A percentile compares a stretch with the other conserved stretches of the same genome.
phyloP scores from a whole-genome alignment of 495 filamentous ascomycete genomes.

The Diplogelasinospora grovesii region DNA sequence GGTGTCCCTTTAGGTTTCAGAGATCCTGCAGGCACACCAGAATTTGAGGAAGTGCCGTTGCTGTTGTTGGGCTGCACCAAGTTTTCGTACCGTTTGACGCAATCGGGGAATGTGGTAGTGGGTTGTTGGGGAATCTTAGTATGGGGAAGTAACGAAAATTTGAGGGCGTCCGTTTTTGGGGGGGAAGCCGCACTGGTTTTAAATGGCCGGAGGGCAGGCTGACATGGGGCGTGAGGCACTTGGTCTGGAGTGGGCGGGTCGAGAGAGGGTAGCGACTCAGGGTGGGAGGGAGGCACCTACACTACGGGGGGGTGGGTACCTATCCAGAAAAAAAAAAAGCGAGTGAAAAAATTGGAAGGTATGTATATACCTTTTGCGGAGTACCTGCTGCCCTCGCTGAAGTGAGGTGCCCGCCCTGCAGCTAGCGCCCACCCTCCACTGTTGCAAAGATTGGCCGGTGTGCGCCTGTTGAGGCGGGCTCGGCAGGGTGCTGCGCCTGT shows the following conservation, averaged over 20 bases:
- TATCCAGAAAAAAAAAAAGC: no score
- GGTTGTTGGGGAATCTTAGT: slow-evolving; percentile 23
- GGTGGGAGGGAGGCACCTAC: slow-evolving; percentile 13
- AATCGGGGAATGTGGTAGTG: slow-evolving; percentile 9
- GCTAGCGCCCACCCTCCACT: no score
- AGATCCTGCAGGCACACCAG: no score
- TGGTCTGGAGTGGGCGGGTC: no score
- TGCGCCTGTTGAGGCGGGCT: no score
- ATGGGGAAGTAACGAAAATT: slow-evolving; percentile 28
- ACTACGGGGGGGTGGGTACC: slow-evolving; percentile 6
- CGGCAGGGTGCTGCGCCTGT: no score
- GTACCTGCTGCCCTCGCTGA: neutral
- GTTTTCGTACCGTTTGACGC: slow-evolving; percentile 8
- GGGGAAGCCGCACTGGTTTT: slow-evolving; percentile 31
- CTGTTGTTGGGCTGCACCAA: neutral
- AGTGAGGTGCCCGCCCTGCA: no score
- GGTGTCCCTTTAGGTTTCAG: no score
- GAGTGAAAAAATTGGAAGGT: no score
- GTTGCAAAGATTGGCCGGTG: no score
- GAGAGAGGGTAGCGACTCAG: slow-evolving; percentile 29
- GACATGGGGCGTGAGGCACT: slow-evolving; percentile 19
- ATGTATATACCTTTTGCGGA: neutral
- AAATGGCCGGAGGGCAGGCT: slow-evolving; percentile 26
- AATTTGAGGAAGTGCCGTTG: neutral
- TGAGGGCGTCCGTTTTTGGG: slow-evolving; percentile 21